Percentiles rank a stretch among this genome's conserved stretches.
Conservation (phyloP, 2,329 filamentous ascomycete genomes). For the Aspergillus thermomutatus region DNA sequence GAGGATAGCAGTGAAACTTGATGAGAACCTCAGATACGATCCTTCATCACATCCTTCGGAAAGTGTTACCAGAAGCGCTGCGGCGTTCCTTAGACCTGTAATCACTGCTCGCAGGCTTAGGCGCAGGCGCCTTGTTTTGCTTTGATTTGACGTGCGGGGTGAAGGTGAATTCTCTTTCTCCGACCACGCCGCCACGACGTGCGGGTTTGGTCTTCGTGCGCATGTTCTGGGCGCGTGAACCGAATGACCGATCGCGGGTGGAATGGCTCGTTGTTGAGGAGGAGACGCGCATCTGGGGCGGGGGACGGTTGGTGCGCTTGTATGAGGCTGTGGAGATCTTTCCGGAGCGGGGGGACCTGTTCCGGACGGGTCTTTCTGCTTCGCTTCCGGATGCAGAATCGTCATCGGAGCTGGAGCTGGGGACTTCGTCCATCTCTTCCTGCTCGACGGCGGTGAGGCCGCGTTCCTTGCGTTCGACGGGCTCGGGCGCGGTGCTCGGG, state of each 20-base stretch:
- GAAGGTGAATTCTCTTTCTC: conserved; percentile 59
- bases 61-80: conserved; percentile 49
- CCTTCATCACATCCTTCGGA: conserved; percentile 42
- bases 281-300: conserved; percentile 56
- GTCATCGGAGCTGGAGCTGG: conserved; percentile 39
- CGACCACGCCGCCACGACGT: conserved; percentile 37
- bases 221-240: conserved; percentile 50
- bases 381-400: conserved; percentile 34
- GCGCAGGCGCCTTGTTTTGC: conserved; percentile 20
- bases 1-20: not conserved
- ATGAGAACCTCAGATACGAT: not conserved
- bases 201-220: conserved; percentile 33
- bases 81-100: conserved; percentile 42
- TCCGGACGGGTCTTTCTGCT: conserved; percentile 24
- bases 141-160: conserved; percentile 49
- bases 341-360: conserved; percentile 26
- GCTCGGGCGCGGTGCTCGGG: conserved; percentile 64
- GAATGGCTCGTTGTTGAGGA: conserved; percentile 47
- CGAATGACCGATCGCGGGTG: conserved; percentile 55
- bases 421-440: conserved; percentile 54
- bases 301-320: conserved; percentile 49
- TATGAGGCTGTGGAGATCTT: conserved; percentile 56
- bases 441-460: conserved; percentile 63
- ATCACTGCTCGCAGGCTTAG: conserved; percentile 10
- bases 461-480: conserved; percentile 35